phyloP scores from a whole-genome alignment of 1,284 basidiomycete genomes.

The Ceratobasidium sp. region DNA sequence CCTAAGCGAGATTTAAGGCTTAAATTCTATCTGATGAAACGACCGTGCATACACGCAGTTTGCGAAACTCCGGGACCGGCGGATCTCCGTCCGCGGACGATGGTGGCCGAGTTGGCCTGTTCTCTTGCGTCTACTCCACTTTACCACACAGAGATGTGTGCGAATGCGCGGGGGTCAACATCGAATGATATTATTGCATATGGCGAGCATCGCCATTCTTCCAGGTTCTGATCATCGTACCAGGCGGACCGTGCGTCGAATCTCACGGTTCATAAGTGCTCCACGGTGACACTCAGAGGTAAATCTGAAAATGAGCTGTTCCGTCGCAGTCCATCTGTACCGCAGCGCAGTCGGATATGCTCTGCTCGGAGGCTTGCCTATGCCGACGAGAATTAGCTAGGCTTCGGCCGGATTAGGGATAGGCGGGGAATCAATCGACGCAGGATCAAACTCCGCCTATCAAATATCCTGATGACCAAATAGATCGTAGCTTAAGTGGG shows the following conservation, averaged over 20 bases:
- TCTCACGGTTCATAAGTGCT: not conserved
- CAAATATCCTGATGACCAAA: constrained; percentile 2
- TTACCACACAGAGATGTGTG: not conserved
- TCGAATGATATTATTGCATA: constrained; percentile 24
- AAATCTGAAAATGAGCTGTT: not conserved
- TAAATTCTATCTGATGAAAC: constrained; percentile 7
- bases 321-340: too few relatives aligned
- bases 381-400: constrained; percentile 23
- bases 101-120: too few relatives aligned
- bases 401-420: not conserved
- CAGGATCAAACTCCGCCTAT: constrained; percentile 35
- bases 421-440: constrained; percentile 31
- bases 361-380: constrained; percentile 14
- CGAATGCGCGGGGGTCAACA: not conserved
- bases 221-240: constrained; percentile 16
- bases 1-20: not conserved
- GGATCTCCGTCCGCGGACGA: too few relatives aligned
- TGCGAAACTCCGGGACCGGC: too few relatives aligned
- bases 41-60: too few relatives aligned
- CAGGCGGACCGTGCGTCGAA: not conserved
- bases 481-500: constrained; percentile 4
- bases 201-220: constrained; percentile 2
- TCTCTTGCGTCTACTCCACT: constrained; percentile 26
- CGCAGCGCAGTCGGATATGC: not conserved
- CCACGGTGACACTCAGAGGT: not conserved